Conservation (phyloP, 495 filamentous ascomycete species). For the Evansstolkia leycettana region DNA sequence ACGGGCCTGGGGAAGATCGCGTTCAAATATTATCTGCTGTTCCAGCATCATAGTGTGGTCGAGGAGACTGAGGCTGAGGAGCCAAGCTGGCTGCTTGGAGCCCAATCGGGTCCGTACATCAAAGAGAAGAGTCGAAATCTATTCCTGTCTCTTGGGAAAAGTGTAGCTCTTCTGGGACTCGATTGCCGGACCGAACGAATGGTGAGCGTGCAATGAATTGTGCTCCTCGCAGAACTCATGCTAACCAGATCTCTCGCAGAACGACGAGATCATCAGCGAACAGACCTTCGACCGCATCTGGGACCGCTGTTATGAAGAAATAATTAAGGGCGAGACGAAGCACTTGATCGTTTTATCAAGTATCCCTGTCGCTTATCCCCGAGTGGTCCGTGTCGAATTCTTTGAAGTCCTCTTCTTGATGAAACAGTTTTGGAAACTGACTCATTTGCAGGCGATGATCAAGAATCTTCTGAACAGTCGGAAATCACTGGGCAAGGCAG, state of each 20-base stretch:
- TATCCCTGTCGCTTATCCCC: slow-evolving; percentile 86
- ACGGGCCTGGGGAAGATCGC: slow-evolving; percentile 79
- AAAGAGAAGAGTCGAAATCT: slow-evolving; percentile 70
- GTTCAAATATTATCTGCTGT: slow-evolving; percentile 97
- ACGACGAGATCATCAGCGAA: slow-evolving; percentile 66
- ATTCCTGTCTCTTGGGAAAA: slow-evolving; percentile 71
- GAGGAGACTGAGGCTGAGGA: slow-evolving; percentile 71
- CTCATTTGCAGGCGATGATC: slow-evolving; percentile 41
- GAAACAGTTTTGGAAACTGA: slow-evolving; percentile 9
- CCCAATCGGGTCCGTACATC: slow-evolving; percentile 79
- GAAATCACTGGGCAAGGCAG: slow-evolving; percentile 75
- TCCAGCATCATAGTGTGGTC: slow-evolving; percentile 84
- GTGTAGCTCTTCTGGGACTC: slow-evolving; percentile 70
- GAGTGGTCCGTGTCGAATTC: slow-evolving; percentile 43
- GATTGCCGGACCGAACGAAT: slow-evolving; percentile 88
- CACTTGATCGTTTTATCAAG: slow-evolving; percentile 80
- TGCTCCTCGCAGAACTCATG: too few species aligned
- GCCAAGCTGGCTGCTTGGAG: slow-evolving; percentile 82
- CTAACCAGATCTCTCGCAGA: slow-evolving; percentile 26
- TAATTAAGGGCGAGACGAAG: slow-evolving; percentile 70
- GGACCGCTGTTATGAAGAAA: slow-evolving; percentile 68
- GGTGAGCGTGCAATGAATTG: slow-evolving; percentile 17
- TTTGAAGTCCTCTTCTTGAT: slow-evolving; percentile 23
- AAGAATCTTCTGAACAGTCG: slow-evolving; percentile 69
- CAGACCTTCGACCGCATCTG: slow-evolving; percentile 76